A percentile compares a stretch with the other conserved stretches of the same genome.
Evolutionary conservation across 176 grass and related monocot genomes (phyloP).

Genomic region (Oryza officinalis): DNA sequence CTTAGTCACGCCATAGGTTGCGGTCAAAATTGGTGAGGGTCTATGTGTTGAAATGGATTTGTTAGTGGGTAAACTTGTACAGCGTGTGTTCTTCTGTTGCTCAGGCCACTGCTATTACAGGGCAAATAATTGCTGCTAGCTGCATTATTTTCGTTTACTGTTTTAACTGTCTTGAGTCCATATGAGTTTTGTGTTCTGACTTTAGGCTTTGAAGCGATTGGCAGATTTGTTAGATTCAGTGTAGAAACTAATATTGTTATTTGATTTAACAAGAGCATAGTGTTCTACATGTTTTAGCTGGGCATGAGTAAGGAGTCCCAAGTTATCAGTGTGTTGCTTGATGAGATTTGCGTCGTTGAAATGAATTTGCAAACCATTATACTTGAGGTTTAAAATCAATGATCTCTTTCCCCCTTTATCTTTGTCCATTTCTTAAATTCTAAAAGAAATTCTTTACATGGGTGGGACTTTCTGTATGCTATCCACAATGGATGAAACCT

Average conservation of each 20-base stretch:
- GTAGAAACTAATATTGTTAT: neutral
- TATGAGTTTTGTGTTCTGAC: neutral
- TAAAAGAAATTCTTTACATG: neutral
- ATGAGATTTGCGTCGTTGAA: neutral
- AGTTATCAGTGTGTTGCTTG: neutral
- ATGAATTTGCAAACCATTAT: neutral
- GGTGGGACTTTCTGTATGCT: neutral
- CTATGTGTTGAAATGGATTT: neutral
- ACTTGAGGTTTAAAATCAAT: neutral
- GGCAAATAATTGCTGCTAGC: neutral
- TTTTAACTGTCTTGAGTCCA: constrained; percentile 1
- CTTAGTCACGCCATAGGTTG: neutral
- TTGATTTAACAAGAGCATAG: neutral
- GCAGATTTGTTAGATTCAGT: neutral
- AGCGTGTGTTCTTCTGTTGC: neutral
- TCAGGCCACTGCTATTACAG: neutral
- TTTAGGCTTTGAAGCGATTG: neutral
- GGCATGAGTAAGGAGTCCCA: neutral
- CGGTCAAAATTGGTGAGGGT: neutral
- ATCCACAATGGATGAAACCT: neutral
- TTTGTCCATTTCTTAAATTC: neutral
- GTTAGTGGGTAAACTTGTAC: neutral
- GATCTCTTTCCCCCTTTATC: neutral
- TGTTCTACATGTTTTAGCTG: neutral
- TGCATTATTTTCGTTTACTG: neutral